A percentile compares a stretch with the other conserved stretches of the same genome.
These are phyloP conservation scores for Krasilnikovozyma curviuscula DNA, from an alignment of 768 basidiomycete species.

Conservation along the genomic window DNA sequence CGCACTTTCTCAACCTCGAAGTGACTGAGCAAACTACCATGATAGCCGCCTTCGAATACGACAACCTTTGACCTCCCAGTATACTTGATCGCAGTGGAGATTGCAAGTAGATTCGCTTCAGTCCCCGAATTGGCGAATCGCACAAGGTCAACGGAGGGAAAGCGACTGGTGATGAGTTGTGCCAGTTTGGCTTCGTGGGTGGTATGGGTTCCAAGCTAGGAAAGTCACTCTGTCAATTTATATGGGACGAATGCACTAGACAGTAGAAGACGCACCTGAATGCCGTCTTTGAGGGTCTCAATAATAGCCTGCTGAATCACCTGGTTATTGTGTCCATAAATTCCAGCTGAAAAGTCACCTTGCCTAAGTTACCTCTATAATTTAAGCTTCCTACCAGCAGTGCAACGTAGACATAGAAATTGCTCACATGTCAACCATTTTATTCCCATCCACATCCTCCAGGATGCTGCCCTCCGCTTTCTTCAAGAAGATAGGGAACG, in stretches of 20 bases:
- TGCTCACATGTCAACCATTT: background rate
- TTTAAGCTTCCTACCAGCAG: background rate
- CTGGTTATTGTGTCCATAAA: conserved; percentile 14
- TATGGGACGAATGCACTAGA: too few species aligned
- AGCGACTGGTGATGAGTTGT: conserved; percentile 3
- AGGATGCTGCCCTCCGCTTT: background rate
- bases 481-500: background rate
- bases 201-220: conserved; percentile 13
- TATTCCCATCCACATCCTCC: background rate
- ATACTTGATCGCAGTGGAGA: conserved; percentile 8
- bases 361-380: background rate
- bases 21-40: conserved; percentile 12
- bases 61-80: conserved; percentile 11
- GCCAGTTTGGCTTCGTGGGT: conserved; percentile 8
- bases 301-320: conserved; percentile 12
- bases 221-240: too few species aligned
- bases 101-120: conserved; percentile 13
- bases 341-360: conserved; percentile 12
- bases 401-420: background rate
- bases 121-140: conserved; percentile 16
- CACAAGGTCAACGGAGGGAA: conserved; percentile 13
- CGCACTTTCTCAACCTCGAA: background rate
- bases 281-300: conserved; percentile 9
- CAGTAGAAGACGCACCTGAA: conserved; percentile 8
- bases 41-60: conserved; percentile 13